phyloP scores from a whole-genome alignment of 176 grass and related monocot genomes.

The Oryza punctata region DNA sequence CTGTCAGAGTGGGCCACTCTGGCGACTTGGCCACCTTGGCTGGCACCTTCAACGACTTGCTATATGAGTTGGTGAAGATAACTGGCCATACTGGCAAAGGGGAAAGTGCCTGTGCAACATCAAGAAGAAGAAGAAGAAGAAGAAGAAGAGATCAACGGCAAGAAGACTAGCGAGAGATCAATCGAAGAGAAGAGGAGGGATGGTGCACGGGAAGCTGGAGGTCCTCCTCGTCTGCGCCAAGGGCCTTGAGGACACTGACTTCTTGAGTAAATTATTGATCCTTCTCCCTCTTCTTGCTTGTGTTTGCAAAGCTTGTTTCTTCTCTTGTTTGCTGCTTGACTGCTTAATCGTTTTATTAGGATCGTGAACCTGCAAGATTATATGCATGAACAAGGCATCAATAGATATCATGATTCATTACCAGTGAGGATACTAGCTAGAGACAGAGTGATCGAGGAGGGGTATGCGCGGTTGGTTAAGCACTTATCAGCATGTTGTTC shows the following conservation, averaged over 20 bases:
- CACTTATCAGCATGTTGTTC: neutral
- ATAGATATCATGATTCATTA: neutral
- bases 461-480: neutral
- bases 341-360: neutral
- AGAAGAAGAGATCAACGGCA: neutral
- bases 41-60: neutral
- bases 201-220: slow-evolving; percentile 64
- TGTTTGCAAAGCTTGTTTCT: neutral
- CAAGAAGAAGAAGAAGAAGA: neutral
- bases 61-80: neutral
- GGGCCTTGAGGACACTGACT: slow-evolving; percentile 63
- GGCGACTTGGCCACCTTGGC: neutral
- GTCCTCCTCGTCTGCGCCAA: slow-evolving; percentile 71
- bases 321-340: neutral
- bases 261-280: slow-evolving; percentile 21
- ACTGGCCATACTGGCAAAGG: neutral
- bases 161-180: neutral
- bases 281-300: neutral
- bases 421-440: neutral
- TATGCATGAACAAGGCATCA: neutral
- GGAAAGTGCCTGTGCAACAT: neutral
- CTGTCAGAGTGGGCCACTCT: neutral
- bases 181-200: neutral
- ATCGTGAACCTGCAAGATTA: neutral
- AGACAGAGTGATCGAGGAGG: neutral